A percentile compares a stretch with the other conserved stretches of the same genome.
Evolutionary conservation across 306 rosid species (phyloP).

Genomic region (Medicago ruthenica): DNA sequence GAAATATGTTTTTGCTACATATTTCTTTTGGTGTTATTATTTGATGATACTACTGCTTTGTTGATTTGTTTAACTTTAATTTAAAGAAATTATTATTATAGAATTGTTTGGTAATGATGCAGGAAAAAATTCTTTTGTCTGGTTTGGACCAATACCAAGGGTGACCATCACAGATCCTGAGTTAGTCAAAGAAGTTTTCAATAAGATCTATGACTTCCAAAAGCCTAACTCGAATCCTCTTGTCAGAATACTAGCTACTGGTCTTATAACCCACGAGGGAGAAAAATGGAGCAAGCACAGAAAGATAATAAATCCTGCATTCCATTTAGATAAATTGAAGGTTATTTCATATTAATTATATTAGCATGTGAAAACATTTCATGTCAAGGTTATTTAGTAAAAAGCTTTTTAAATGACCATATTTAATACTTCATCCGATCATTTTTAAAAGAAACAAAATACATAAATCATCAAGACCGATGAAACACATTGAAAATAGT

Average conservation of each 20-base stretch:
- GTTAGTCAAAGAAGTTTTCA: slow-evolving; percentile 44
- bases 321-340: slow-evolving; percentile 63
- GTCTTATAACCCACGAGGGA: slow-evolving; percentile 45
- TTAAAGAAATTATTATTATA: too few relatives aligned
- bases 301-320: slow-evolving; percentile 63
- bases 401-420: too few relatives aligned
- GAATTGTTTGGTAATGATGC: neutral
- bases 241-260: slow-evolving; percentile 34
- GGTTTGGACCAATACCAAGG: slow-evolving; percentile 49
- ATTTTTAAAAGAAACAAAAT: too few relatives aligned
- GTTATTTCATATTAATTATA: slow-evolving; percentile 27
- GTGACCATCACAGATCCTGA: slow-evolving; percentile 54
- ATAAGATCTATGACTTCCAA: slow-evolving; percentile 43
- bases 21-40: too few relatives aligned
- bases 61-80: too few relatives aligned
- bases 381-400: too few relatives aligned
- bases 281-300: slow-evolving; percentile 63
- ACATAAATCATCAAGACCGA: too few relatives aligned
- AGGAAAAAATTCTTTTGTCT: slow-evolving; percentile 36
- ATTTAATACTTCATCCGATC: too few relatives aligned
- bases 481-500: too few relatives aligned
- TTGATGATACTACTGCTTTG: too few relatives aligned
- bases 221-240: slow-evolving; percentile 32
- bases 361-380: too few relatives aligned
- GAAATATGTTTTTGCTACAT: too few relatives aligned